These are phyloP conservation scores for Sugiyamaella boreocaroliniensis DNA, from an alignment of 805 yeast species.

Conservation along the genomic window DNA sequence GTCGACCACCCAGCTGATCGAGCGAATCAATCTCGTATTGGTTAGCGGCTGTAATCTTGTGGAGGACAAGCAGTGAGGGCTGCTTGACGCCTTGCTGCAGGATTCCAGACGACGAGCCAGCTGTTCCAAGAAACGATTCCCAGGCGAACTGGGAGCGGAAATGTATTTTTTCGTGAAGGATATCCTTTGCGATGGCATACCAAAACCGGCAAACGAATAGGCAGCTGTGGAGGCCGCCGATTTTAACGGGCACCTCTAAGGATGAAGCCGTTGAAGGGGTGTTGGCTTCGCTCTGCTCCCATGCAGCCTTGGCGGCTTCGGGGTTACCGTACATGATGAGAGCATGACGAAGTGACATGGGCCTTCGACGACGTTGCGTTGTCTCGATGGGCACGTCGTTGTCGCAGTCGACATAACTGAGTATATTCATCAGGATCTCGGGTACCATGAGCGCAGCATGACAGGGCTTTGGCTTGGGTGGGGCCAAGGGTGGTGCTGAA, in stretches of 20 bases:
- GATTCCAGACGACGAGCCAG: background rate
- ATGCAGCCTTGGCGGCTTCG: conserved; percentile 39
- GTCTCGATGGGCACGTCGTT: conserved; percentile 54
- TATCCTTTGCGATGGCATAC: conserved; percentile 47
- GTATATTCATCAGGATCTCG: conserved; percentile 59
- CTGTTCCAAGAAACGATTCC: conserved; percentile 32
- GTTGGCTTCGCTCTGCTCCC: conserved; percentile 33
- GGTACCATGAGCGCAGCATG: conserved; percentile 62
- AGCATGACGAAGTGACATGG: conserved; percentile 64
- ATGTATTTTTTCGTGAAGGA: conserved; percentile 49
- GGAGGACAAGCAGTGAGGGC: conserved; percentile 49
- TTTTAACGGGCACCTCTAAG: conserved; percentile 8
- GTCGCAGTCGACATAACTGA: conserved; percentile 53
- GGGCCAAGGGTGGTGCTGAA: background rate
- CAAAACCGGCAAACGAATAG: conserved; percentile 63
- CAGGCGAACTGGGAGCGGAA: conserved; percentile 48
- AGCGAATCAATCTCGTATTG: conserved; percentile 51
- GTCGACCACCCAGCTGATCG: conserved; percentile 38
- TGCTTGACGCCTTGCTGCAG: conserved; percentile 16
- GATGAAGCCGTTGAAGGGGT: conserved; percentile 8
- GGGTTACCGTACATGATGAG: conserved; percentile 54
- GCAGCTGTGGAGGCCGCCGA: conserved; percentile 45
- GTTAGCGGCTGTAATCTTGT: conserved; percentile 51
- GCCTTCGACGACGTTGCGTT: conserved; percentile 57
- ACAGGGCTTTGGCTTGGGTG: background rate